These are phyloP conservation scores for Silene conica DNA, from an alignment of 148 eudicot genomes.

Conservation along the genomic window DNA sequence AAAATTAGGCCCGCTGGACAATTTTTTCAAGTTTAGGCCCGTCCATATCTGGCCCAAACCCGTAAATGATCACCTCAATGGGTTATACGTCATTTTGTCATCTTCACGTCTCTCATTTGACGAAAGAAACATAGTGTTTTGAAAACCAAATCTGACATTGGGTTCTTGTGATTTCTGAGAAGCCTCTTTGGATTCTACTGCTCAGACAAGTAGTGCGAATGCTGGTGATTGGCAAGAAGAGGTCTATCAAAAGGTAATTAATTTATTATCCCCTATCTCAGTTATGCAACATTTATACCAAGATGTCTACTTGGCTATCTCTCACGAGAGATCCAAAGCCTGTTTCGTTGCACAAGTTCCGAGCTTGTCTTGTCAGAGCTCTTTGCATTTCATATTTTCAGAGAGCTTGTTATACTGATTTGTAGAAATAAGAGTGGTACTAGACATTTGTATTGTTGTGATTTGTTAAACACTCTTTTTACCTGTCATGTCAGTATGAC, in stretches of 20 bases:
- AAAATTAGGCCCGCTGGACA: too few species aligned
- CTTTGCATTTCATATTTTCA: neutral
- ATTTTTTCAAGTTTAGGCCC: too few species aligned
- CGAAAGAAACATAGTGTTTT: neutral
- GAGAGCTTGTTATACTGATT: neutral
- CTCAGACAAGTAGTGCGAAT: conserved; percentile 58
- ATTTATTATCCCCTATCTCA: neutral
- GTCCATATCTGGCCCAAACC: too few species aligned
- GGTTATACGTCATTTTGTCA: neutral
- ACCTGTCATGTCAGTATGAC: neutral
- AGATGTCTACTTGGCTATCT: neutral
- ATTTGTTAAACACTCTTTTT: neutral
- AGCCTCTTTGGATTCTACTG: conserved; percentile 84
- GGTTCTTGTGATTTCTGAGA: conserved; percentile 16
- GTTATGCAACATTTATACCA: neutral
- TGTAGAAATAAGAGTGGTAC: too few species aligned
- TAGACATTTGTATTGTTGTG: neutral
- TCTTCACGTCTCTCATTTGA: neutral
- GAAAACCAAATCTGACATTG: conserved; percentile 10
- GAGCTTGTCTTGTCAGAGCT: conserved; percentile 3
- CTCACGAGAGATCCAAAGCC: neutral
- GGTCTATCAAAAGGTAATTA: conserved; percentile 76
- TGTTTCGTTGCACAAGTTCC: neutral
- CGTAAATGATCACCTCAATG: too few species aligned
- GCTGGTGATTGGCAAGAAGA: conserved; percentile 93